phyloP scores from a whole-genome alignment of 2,329 filamentous ascomycete genomes.

The Fusarium sp. region DNA sequence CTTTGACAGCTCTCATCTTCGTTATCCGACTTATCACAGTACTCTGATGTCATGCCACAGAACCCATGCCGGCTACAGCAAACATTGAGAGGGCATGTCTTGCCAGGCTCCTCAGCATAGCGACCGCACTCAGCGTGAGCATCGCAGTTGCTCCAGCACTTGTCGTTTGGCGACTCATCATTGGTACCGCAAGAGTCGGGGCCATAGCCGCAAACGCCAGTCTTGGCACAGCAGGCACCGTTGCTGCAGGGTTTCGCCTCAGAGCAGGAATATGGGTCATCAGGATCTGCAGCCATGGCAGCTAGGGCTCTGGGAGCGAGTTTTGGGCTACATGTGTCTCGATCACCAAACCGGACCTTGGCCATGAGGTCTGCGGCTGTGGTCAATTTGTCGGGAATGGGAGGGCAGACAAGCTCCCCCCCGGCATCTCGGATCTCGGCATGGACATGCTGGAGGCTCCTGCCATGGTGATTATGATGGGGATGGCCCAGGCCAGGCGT shows the following conservation, averaged over 20 bases:
- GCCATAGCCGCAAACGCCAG: not conserved
- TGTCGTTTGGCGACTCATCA: not conserved
- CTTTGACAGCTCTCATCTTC: not conserved
- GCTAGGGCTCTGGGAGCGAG: not conserved
- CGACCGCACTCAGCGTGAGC: not conserved
- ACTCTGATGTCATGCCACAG: not conserved
- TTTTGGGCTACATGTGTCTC: not conserved
- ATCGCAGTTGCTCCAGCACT: not conserved
- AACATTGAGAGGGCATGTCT: not conserved
- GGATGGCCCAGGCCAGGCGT: not conserved
- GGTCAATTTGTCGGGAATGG: conserved; percentile 6
- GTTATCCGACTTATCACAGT: too few species aligned
- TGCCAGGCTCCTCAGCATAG: not conserved
- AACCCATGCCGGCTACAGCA: not conserved
- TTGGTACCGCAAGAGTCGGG: not conserved
- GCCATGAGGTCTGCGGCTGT: conserved; percentile 1
- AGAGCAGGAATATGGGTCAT: conserved; percentile 1
- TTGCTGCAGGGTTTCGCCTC: not conserved
- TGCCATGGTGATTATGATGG: not conserved
- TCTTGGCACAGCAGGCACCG: not conserved
- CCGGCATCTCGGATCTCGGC: not conserved
- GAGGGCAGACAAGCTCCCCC: conserved; percentile 5
- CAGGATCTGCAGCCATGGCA: not conserved
- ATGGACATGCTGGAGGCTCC: not conserved
- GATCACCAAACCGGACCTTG: not conserved